These are phyloP conservation scores for Emericellopsis terricola DNA, from an alignment of 495 filamentous ascomycete genomes.

Conservation along the genomic window DNA sequence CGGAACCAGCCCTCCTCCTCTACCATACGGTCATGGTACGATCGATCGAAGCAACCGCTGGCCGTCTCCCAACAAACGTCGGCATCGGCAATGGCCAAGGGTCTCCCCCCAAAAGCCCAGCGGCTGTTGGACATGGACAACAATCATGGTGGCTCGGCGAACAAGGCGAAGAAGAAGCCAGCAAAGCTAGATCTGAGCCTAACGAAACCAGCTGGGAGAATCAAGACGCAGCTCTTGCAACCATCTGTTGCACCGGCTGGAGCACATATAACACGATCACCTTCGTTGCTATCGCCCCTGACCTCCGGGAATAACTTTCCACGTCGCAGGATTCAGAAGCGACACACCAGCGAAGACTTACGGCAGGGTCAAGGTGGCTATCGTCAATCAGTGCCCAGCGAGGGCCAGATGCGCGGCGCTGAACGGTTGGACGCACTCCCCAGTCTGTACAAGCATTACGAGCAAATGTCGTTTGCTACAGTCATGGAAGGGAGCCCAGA, in stretches of 20 bases:
- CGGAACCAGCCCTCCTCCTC: constrained; percentile 29
- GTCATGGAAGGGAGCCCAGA: constrained; percentile 14
- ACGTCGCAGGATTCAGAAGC: constrained; percentile 7
- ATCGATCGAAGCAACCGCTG: constrained; percentile 29
- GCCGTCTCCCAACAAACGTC: constrained; percentile 37
- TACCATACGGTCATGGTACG: constrained; percentile 32
- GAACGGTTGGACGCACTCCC: constrained; percentile 9
- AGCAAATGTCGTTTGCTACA: constrained; percentile 26
- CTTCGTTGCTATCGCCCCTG: not conserved
- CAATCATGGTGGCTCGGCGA: not conserved
- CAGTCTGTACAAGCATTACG: constrained; percentile 34
- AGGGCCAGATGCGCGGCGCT: constrained; percentile 7
- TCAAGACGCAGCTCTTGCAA: not conserved
- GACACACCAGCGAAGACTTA: constrained; percentile 17
- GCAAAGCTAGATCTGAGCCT: constrained; percentile 25
- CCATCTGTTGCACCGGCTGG: too few relatives aligned
- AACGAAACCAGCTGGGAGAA: not conserved
- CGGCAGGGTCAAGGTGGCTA: too few relatives aligned
- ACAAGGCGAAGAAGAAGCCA: constrained; percentile 27
- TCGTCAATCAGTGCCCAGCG: constrained; percentile 4
- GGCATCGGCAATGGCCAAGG: constrained; percentile 34
- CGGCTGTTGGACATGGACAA: constrained; percentile 22
- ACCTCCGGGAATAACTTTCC: not conserved
- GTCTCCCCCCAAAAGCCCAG: constrained; percentile 24
- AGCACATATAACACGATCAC: not conserved